A percentile compares a stretch with the other conserved stretches of the same genome.
phyloP scores from a whole-genome alignment of 169 alveolate species.

The Cryptosporidium bovis region DNA sequence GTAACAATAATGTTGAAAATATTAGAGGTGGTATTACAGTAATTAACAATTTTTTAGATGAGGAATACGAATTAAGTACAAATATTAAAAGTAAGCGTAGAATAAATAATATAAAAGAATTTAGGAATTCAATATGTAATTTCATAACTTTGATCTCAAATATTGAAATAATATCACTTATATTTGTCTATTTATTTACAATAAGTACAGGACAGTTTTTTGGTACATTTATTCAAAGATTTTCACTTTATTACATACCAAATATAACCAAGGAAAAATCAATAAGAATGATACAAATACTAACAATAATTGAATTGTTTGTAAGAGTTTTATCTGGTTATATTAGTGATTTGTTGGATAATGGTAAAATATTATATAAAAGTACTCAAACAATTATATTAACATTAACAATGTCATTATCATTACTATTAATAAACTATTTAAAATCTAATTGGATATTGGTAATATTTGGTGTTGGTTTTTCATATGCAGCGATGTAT shows the following conservation, averaged over 20 bases:
- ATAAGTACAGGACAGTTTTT: slow-evolving; percentile 63
- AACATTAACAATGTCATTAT: slow-evolving; percentile 48
- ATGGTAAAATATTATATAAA: slow-evolving; percentile 17
- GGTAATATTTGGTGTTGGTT: slow-evolving; percentile 63
- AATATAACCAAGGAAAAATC: slow-evolving; percentile 35
- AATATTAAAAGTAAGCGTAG: not conserved
- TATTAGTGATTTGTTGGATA: slow-evolving; percentile 66
- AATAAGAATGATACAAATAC: slow-evolving; percentile 55
- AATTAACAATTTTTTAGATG: not conserved
- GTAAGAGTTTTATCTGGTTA: slow-evolving; percentile 50
- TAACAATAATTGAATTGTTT: slow-evolving; percentile 45
- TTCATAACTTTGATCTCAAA: slow-evolving; percentile 10
- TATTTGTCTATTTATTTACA: slow-evolving; percentile 47
- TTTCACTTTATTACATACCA: slow-evolving; percentile 55
- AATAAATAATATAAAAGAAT: not conserved
- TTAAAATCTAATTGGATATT: slow-evolving; percentile 33
- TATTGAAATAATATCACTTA: slow-evolving; percentile 48
- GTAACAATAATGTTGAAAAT: not conserved
- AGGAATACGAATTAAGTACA: not conserved
- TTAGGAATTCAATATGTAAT: not conserved
- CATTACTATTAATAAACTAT: slow-evolving; percentile 41
- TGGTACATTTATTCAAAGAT: slow-evolving; percentile 65
- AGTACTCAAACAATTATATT: slow-evolving; percentile 61
- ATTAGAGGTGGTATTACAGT: not conserved
- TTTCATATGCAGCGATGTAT: slow-evolving; percentile 63